A percentile compares a stretch with the other conserved stretches of the same genome.
Conservation (phyloP, 345 rosid genomes). For the Nasturtium officinale region DNA sequence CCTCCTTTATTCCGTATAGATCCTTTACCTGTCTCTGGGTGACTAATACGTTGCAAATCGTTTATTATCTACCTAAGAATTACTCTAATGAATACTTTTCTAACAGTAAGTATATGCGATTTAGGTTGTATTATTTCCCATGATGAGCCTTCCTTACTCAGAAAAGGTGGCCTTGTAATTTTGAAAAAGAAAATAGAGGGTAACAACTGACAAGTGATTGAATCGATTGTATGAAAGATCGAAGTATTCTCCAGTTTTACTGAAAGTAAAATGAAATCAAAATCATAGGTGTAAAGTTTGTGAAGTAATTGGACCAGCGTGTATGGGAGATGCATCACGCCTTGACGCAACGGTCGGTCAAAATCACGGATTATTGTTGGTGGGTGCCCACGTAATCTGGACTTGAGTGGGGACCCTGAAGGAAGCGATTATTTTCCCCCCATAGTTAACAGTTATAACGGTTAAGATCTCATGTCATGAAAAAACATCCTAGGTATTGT, state of each 20-base stretch:
- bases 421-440: not conserved
- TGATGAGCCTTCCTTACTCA: not conserved
- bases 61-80: slow-evolving; percentile 21
- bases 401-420: slow-evolving; percentile 23
- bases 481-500: not conserved
- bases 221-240: not conserved
- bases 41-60: slow-evolving; percentile 25
- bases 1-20: slow-evolving; percentile 24
- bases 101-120: slow-evolving; percentile 8
- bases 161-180: not conserved
- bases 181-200: not conserved
- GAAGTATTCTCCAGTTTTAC: not conserved
- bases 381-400: slow-evolving; percentile 30
- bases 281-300: not conserved
- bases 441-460: slow-evolving; percentile 39
- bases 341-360: slow-evolving; percentile 43
- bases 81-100: slow-evolving; percentile 15
- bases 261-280: not conserved
- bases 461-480: slow-evolving; percentile 23
- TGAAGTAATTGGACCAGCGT: slow-evolving; percentile 15
- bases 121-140: not conserved
- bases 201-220: not conserved
- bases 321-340: slow-evolving; percentile 4
- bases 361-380: slow-evolving; percentile 39
- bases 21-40: slow-evolving; percentile 11